phyloP scores from a whole-genome alignment of 2,329 filamentous ascomycete genomes.

The Pseudophaeomoniella oleicola region DNA sequence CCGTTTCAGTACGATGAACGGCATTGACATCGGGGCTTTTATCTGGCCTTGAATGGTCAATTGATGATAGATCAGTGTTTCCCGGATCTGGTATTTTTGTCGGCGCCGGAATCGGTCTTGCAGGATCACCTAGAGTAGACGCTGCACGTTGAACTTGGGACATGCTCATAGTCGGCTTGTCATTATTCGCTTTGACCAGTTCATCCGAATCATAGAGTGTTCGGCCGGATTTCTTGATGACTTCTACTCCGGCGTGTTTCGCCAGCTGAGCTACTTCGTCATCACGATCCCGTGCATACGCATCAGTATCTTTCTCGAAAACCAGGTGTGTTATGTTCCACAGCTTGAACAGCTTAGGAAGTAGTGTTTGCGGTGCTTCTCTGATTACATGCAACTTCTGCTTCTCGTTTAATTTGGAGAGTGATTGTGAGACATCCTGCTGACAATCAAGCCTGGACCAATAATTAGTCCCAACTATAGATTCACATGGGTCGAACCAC shows the following conservation, averaged over 20 bases:
- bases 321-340: conserved; percentile 65
- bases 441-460: conserved; percentile 52
- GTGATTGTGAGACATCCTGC: conserved; percentile 50
- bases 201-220: conserved; percentile 63
- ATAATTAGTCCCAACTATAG: not conserved
- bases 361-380: conserved; percentile 55
- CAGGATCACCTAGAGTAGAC: conserved; percentile 40
- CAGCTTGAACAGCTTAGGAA: conserved; percentile 57
- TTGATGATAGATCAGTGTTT: conserved; percentile 34
- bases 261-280: conserved; percentile 44
- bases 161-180: conserved; percentile 63
- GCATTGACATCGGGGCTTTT: conserved; percentile 46
- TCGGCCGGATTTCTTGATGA: conserved; percentile 47
- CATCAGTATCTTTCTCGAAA: conserved; percentile 66
- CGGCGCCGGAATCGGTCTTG: conserved; percentile 47
- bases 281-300: conserved; percentile 54
- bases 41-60: conserved; percentile 32
- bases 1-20: conserved; percentile 31
- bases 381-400: conserved; percentile 59
- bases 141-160: conserved; percentile 50
- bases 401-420: conserved; percentile 54
- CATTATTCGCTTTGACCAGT: conserved; percentile 48
- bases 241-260: conserved; percentile 49
- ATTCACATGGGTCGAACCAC: not conserved
- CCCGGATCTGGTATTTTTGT: conserved; percentile 49